Evolutionary conservation across 2,329 filamentous ascomycete species (phyloP), one percentile per base, ranked within the genome.

Genomic region (Neonectria punicea): DNA sequence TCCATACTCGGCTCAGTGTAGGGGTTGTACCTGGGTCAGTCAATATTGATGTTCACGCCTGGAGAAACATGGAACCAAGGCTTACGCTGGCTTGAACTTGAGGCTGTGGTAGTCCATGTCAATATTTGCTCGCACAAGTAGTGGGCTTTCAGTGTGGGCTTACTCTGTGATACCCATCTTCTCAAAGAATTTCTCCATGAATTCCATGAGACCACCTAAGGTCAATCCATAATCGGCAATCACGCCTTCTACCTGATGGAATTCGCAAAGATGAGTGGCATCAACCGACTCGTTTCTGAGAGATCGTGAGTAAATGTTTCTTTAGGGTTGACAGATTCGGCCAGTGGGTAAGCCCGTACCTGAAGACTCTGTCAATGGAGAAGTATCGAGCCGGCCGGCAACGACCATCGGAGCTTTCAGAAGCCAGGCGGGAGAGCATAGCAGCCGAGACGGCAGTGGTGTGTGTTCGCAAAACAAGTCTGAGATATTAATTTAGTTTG

Each of bases 1-100:
- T 99, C 96, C 94, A 99, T 97, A 78, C 91, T 92, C 32, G 96
- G 94, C 82, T 99, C 96, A 30, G 94, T 97, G 84, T 97, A 94
- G 1, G 93, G 93, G 82, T 97, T 97, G 84, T 97, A 97, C 20
- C 61, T 64, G 44, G 16, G 16, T 10, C 10, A 16, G 51, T 64
- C 9, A 64, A 50, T 46, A 47, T 55, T 9, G 14, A 16, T 3
- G 5, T 28, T 30, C 11, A 25, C n/a, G 11, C n/a, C 11, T 20
- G 2, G 5, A 25, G 28, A 25, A 14, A 11, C 20, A 16, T 25
- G 18, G 4, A 10, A 53, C 6, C 22, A 18, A 28, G 16, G 22
- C 61, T 43, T 59, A 64, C 61, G 96, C 96, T 18, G 96, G 96
- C 85, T 99, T 99, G 89, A 97, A 99, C 76, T 93, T 91, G 70